Evolutionary conservation across 768 basidiomycete species (phyloP).

Genomic region (Sutorius australiensis): DNA sequence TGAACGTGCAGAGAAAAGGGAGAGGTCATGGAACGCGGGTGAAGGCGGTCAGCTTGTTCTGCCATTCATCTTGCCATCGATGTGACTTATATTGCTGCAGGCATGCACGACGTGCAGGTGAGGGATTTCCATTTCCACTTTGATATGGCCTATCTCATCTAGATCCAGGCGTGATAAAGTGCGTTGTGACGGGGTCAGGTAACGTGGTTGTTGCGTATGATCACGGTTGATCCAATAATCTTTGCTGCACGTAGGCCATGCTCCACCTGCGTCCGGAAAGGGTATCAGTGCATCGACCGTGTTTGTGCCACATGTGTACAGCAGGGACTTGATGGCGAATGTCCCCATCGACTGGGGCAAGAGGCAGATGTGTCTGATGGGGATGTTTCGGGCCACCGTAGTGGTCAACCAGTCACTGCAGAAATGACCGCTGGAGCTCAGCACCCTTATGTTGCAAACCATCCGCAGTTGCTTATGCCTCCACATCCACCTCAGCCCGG

Average conservation of each 20-base stretch:
- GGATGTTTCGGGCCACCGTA: conserved; percentile 10
- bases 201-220: conserved; percentile 12
- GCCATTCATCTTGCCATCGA: background rate
- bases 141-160: conserved; percentile 10
- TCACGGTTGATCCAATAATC: conserved; percentile 3
- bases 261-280: conserved; percentile 46
- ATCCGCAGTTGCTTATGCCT: conserved; percentile 11
- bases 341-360: conserved; percentile 36
- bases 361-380: conserved; percentile 28
- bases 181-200: conserved; percentile 59
- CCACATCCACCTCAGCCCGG: conserved; percentile 16
- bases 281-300: conserved; percentile 50
- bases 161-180: conserved; percentile 54
- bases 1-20: conserved; percentile 47
- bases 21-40: conserved; percentile 58
- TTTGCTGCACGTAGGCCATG: conserved; percentile 41
- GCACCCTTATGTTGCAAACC: conserved; percentile 14
- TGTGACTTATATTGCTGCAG: conserved; percentile 30
- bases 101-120: conserved; percentile 62
- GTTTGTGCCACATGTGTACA: conserved; percentile 43
- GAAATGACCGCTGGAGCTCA: conserved; percentile 5
- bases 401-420: background rate
- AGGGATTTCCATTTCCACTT: conserved; percentile 14
- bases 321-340: conserved; percentile 44
- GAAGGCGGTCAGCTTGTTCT: conserved; percentile 46